phyloP scores from a whole-genome alignment of 164 flowering plant genomes.

The Kalanchoe fedtschenkoi region DNA sequence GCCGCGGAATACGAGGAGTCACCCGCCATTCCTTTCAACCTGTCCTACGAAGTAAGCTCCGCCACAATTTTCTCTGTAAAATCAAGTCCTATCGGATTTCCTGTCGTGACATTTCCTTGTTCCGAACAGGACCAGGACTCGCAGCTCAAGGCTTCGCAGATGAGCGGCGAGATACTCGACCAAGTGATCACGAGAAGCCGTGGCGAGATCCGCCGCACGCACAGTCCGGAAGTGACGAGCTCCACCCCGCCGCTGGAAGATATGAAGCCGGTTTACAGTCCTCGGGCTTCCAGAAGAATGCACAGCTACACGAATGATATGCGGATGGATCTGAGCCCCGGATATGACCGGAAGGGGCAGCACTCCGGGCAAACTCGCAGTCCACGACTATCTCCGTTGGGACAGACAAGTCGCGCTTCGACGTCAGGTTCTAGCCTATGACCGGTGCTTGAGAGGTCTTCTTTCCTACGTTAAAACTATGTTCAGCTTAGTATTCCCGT shows the following conservation, averaged over 20 bases:
- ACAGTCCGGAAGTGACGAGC: conserved; percentile 73
- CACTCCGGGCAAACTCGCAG: conserved; percentile 37
- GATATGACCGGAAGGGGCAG: conserved; percentile 18
- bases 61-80: not conserved
- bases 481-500: conserved; percentile 1
- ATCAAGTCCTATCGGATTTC: not conserved
- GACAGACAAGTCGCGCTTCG: conserved; percentile 24
- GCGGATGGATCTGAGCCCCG: conserved; percentile 30
- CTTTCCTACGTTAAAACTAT: conserved; percentile 14
- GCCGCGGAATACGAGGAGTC: conserved; percentile 93
- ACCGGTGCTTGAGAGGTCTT: conserved; percentile 36
- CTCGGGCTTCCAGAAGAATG: conserved; percentile 26
- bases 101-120: conserved; percentile 4
- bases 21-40: conserved; percentile 50
- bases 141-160: conserved; percentile 22
- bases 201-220: conserved; percentile 65
- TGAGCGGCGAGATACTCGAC: conserved; percentile 61
- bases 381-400: conserved; percentile 49
- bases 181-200: conserved; percentile 80
- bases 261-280: conserved; percentile 37
- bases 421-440: conserved; percentile 17
- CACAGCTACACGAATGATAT: conserved; percentile 37
- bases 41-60: conserved; percentile 55
- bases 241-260: conserved; percentile 41
- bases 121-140: conserved; percentile 40